Percentiles rank a stretch among this genome's conserved stretches.
Conservation (phyloP, 305 asterid genomes). For the Fraxinus ornus region DNA sequence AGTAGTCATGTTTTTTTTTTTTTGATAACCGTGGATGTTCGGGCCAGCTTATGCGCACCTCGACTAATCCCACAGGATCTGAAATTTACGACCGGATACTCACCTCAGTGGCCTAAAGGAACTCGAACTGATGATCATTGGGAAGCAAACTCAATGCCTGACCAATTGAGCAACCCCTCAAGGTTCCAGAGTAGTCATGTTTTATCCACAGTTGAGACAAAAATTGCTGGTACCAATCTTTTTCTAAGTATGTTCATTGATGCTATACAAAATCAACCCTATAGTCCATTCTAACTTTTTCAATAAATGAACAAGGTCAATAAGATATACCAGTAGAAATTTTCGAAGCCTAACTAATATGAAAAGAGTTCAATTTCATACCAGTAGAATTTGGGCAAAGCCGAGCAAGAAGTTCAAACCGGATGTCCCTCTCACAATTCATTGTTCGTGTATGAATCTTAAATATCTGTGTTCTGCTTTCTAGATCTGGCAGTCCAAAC, state of each 20-base stretch:
- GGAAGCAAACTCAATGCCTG: too few species aligned
- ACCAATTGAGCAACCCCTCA: too few species aligned
- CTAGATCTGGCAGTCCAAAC: slow-evolving; percentile 94
- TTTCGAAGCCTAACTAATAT: not conserved
- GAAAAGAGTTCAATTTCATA: slow-evolving; percentile 21
- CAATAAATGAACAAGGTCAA: not conserved
- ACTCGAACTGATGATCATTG: too few species aligned
- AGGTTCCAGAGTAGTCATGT: not conserved
- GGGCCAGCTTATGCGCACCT: too few species aligned
- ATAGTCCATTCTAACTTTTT: not conserved
- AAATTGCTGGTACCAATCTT: not conserved
- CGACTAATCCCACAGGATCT: too few species aligned
- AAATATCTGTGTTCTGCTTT: slow-evolving; percentile 88
- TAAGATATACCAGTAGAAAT: not conserved
- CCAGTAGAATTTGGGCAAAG: slow-evolving; percentile 98
- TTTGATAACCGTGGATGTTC: too few species aligned
- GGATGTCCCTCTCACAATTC: slow-evolving; percentile 92
- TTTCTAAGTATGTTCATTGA: not conserved
- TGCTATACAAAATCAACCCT: not conserved
- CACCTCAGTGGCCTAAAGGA: too few species aligned
- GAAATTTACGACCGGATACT: too few species aligned
- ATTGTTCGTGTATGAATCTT: slow-evolving; percentile 94
- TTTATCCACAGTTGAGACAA: not conserved
- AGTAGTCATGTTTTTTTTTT: not conserved
- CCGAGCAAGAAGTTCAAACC: slow-evolving; percentile 90